Conservation (phyloP, 441 rosid genomes). For the Daphne laureola region DNA sequence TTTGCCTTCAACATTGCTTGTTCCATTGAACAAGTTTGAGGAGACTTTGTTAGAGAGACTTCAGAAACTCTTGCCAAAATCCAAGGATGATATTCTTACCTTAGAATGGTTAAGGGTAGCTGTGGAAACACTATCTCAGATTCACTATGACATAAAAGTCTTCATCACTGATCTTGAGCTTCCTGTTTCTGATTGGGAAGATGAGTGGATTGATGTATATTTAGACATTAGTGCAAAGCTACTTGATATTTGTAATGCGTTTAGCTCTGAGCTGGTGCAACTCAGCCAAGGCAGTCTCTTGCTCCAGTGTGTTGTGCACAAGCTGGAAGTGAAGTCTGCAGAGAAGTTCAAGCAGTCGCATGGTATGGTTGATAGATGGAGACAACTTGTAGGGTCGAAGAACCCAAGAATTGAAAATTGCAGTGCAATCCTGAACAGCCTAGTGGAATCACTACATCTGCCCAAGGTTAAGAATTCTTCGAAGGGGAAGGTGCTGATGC, state of each 20-base stretch:
- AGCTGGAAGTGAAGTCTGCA: constrained; percentile 39
- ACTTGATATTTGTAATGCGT: constrained; percentile 64
- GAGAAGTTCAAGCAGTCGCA: constrained; percentile 34
- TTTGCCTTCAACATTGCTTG: constrained; percentile 38
- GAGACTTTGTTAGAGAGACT: constrained; percentile 44
- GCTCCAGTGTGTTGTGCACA: constrained; percentile 59
- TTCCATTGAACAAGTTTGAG: constrained; percentile 52
- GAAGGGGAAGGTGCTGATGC: constrained; percentile 78
- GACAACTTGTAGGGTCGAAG: constrained; percentile 40
- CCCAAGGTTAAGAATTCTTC: constrained; percentile 87
- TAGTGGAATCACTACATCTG: constrained; percentile 41
- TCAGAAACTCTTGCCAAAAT: constrained; percentile 45
- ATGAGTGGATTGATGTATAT: constrained; percentile 77
- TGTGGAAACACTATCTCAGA: constrained; percentile 58
- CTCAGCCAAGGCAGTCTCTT: constrained; percentile 72
- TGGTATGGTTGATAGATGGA: constrained; percentile 61
- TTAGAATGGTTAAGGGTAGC: constrained; percentile 70
- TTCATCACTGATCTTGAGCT: constrained; percentile 66
- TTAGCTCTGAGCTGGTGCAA: constrained; percentile 61
- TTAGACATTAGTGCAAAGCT: constrained; percentile 73
- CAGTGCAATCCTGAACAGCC: constrained; percentile 34
- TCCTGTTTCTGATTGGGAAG: constrained; percentile 79
- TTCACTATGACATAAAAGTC: constrained; percentile 44
- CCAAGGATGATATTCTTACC: constrained; percentile 42
- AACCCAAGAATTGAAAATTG: constrained; percentile 55